Base-by-base conservation (phyloP, 208 protist genomes). In the Acanthamoeba rhysodes region DNA sequence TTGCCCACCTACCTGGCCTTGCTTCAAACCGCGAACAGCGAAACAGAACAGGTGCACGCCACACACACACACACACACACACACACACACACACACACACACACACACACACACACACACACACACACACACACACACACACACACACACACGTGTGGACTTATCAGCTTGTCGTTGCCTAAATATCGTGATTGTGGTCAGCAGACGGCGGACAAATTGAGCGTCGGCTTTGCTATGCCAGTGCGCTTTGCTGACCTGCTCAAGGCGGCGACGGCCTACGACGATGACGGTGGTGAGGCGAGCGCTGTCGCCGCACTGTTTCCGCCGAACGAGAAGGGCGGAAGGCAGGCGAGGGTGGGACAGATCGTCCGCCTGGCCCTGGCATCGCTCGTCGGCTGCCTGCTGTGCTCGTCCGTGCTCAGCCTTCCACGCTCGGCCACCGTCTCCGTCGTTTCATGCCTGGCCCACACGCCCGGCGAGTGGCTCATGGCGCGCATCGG, bases 321-420 rank as follows among this genome's bases (percentile, higher is more conserved):
- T n/a, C 22, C 45, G 45, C 45, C 45, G 45, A 48, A 22, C 59
- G 24, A n/a, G 22, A 22, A 22, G 59, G 59, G 59, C 59, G 59
- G 59, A 6, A 22, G 24, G 16, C 59, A n/a, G 16, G 59, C 59
- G 24, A 14, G 59, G 24, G 22, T n/a, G 18, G 59, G 24, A 2
- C 59, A 66, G 59, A 27, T 72, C 16, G 66, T 72, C 29, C 8
- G 20, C 16, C 66, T 72, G 24, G 74, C 18, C 74, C 27, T 84
- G 16, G 74, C 74, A 10, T 84, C 74, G 74, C 34, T 84, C 74
- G 45, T 84, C 74, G 74, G 74, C 4, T 45, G 74, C 74, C 41
- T 84, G 45, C 14, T 84, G n/a, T 84, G 74, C 74, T 16, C 74
- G 24, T 32, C 22, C 37, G 41, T 34, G 34, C 74, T 84, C 45